A percentile compares a stretch with the other conserved stretches of the same genome.
phyloP scores from a whole-genome alignment of 148 eudicot species.

The Cornus florida region DNA sequence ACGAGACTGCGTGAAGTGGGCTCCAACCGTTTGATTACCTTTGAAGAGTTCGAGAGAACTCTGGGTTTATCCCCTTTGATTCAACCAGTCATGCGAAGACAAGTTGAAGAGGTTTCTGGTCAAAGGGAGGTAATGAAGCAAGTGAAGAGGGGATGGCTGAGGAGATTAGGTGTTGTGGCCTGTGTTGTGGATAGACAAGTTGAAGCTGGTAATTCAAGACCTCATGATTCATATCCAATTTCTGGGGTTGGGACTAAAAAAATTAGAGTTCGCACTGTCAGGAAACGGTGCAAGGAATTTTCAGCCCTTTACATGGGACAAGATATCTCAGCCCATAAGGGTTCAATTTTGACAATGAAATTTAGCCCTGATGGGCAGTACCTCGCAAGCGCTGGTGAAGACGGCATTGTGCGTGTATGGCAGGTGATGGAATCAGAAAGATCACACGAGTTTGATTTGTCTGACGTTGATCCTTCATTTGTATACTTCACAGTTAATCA shows the following conservation, averaged over 20 bases:
- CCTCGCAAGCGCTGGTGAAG: conserved; percentile 84
- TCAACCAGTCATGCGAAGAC: conserved; percentile 24
- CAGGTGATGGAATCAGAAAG: conserved; percentile 61
- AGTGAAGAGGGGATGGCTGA: conserved; percentile 49
- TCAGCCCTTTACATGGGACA: conserved; percentile 68
- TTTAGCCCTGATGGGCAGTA: conserved; percentile 72
- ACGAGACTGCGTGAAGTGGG: conserved; percentile 12
- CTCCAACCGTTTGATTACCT: conserved; percentile 12
- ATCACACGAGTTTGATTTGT: conserved; percentile 44
- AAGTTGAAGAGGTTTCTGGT: conserved; percentile 13
- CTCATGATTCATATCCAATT: conserved; percentile 17
- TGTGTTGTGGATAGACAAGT: conserved; percentile 39
- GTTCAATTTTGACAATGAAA: conserved; percentile 73
- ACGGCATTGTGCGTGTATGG: conserved; percentile 70
- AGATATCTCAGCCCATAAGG: conserved; percentile 70
- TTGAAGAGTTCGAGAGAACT: conserved; percentile 22
- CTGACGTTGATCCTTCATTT: conserved; percentile 64
- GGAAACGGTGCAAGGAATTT: conserved; percentile 58
- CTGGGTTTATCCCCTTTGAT: conserved; percentile 31
- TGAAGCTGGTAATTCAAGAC: conserved; percentile 17
- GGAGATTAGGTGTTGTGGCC: conserved; percentile 43
- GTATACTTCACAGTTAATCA: conserved; percentile 66
- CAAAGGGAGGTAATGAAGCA: conserved; percentile 25
- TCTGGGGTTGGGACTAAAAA: conserved; percentile 34
- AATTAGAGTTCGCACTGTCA: conserved; percentile 49